Conservation (phyloP, 1,284 basidiomycete species). For the Leccinum huronense region DNA sequence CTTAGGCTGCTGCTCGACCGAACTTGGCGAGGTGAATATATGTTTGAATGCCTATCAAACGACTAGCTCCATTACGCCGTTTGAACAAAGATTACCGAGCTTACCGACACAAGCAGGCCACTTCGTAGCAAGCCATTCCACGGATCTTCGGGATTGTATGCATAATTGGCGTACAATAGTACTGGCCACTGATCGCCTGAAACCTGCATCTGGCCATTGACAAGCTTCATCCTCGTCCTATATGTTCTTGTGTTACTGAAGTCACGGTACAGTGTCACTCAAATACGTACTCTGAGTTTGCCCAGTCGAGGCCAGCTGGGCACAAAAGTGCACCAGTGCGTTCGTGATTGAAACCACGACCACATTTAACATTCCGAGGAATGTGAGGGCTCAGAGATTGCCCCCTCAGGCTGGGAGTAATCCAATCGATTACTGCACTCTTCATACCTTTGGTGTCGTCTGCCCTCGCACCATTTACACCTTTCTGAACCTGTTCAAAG, state of each 20-base stretch:
- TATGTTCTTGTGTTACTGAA: rapidly evolving
- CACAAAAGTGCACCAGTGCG: too few species aligned
- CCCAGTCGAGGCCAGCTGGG: too few species aligned
- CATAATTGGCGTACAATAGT: neutral
- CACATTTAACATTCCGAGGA: too few species aligned
- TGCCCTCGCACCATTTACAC: too few species aligned
- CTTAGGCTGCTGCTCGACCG: conserved; percentile 2
- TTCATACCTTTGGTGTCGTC: too few species aligned
- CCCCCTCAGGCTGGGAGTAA: too few species aligned
- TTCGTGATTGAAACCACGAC: too few species aligned
- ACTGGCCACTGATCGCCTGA: neutral
- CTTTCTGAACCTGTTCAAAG: conserved; percentile 3
- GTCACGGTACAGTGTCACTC: neutral
- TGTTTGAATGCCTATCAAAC: conserved; percentile 9
- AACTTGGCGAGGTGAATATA: conserved; percentile 4
- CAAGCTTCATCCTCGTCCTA: neutral
- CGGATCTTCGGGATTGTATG: neutral
- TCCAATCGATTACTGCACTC: too few species aligned
- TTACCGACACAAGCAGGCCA: conserved; percentile 1
- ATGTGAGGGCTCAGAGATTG: too few species aligned
- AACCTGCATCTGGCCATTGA: neutral
- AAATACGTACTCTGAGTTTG: too few species aligned
- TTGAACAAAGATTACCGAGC: neutral
- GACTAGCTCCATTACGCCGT: neutral
- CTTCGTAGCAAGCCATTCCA: conserved; percentile 4